Conservation (phyloP, 768 basidiomycete species). For the Rickenella mellea region DNA sequence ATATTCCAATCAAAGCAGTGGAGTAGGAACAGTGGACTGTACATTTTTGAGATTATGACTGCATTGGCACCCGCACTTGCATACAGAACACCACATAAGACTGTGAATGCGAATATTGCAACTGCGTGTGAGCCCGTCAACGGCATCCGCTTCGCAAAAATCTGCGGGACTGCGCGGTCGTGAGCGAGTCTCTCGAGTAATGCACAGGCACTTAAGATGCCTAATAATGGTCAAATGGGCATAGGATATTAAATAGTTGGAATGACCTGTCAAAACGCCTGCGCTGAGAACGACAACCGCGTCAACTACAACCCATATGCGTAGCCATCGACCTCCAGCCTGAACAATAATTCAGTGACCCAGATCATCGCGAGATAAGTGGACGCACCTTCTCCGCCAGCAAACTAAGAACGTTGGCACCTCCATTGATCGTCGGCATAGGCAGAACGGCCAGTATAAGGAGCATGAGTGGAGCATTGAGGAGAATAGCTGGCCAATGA, state of each 20-base stretch:
- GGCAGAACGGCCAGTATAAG: slow-evolving; percentile 54
- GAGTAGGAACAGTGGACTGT: slow-evolving; percentile 5
- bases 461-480: slow-evolving; percentile 49
- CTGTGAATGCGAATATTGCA: slow-evolving; percentile 39
- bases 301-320: slow-evolving; percentile 54
- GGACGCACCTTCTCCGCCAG: slow-evolving; percentile 44
- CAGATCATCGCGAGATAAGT: background rate
- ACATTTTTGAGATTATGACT: slow-evolving; percentile 51
- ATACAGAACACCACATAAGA: slow-evolving; percentile 45
- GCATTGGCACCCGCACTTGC: slow-evolving; percentile 46
- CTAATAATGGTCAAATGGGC: slow-evolving; percentile 18
- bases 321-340: slow-evolving; percentile 53
- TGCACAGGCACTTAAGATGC: slow-evolving; percentile 49
- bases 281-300: slow-evolving; percentile 66
- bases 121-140: slow-evolving; percentile 42
- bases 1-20: background rate
- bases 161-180: slow-evolving; percentile 50
- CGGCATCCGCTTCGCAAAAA: slow-evolving; percentile 40
- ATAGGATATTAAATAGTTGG: background rate
- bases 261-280: slow-evolving; percentile 56
- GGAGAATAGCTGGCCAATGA: slow-evolving; percentile 45
- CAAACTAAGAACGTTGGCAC: slow-evolving; percentile 55
- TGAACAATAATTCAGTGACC: slow-evolving; percentile 13
- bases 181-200: slow-evolving; percentile 46
- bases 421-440: slow-evolving; percentile 33